Base-by-base conservation (phyloP, 805 yeast genomes). In the Torulaspora microellipsoides region DNA sequence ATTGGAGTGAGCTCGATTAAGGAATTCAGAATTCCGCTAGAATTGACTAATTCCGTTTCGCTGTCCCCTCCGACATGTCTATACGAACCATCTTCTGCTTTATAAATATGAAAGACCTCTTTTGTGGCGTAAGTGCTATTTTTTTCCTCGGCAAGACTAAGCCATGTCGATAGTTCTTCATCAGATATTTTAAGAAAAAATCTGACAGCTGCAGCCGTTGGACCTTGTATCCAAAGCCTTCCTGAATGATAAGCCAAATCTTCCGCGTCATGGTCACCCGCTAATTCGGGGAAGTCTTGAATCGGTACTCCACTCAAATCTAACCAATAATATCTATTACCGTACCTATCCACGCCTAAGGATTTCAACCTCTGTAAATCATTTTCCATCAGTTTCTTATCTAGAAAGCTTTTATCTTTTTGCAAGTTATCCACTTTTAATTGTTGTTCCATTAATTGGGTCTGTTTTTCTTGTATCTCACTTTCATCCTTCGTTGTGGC, bases 251-350 rank as follows among this genome's bases (percentile, higher is more conserved):
- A 88, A 0, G 80, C 75, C 41, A 77, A 80, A 10, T 68, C 71
- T 8, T 73, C 76, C 5, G 67, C 73, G 7, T 57, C 69, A 0
- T 67, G 72, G 1, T 69, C 70, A 1, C 70, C 74, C 2, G 67
- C 68, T 10, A 71, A 73, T 1, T 69, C 77, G 3, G 71, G 31
- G 10, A 13, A 12, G 10, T 31, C 23, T 11, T 72, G 55, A 7
- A 71, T 70, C 3, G 89, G 87, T 37, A 88, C 70, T 0, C 98
- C 99, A 57, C 84, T 83, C 49, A 74, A 73, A 57, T 91, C 98
- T 59, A 89, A 80, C 96, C 96, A 93, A 95, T 95, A 93, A 62
- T 91, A 93, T 51, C 90, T 72, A 67, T 93, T 93, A 62, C 72
- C 89, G 46, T 78, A 76, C 39, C 95, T 69, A 63, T 93, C 99